Evolutionary conservation across 176 grass and related monocot species (phyloP).

Genomic region (Aegilops tauschii): DNA sequence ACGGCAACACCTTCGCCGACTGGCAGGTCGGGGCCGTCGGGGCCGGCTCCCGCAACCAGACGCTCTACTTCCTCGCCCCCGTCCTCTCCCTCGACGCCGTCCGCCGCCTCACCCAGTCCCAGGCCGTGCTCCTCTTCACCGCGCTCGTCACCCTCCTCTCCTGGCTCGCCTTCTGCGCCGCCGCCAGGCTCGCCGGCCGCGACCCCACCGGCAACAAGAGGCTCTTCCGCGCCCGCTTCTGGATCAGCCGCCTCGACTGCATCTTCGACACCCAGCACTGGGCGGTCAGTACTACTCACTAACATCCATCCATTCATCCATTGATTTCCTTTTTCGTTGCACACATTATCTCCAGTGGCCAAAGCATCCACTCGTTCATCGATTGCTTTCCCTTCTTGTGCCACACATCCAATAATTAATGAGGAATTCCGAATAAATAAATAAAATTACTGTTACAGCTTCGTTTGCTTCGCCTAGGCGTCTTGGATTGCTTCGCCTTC

Average conservation of each 20-base stretch:
- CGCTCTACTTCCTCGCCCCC: conserved; percentile 59
- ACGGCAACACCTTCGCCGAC: conserved; percentile 30
- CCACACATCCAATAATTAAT: neutral
- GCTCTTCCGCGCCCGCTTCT: conserved; percentile 62
- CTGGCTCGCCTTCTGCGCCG: conserved; percentile 76
- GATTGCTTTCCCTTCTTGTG: neutral
- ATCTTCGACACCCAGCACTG: conserved; percentile 76
- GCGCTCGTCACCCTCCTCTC: conserved; percentile 51
- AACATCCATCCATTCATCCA: neutral
- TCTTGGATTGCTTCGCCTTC: conserved; percentile 6
- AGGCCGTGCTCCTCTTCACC: conserved; percentile 77
- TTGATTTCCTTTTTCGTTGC: neutral
- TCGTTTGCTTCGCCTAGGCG: conserved; percentile 32
- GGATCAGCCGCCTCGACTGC: conserved; percentile 77
- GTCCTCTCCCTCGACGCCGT: conserved; percentile 73
- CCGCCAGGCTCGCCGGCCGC: conserved; percentile 31
- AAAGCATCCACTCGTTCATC: neutral
- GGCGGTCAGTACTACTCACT: conserved; percentile 30
- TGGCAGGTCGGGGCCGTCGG: conserved; percentile 68
- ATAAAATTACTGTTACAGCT: neutral
- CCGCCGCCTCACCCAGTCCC: conserved; percentile 82
- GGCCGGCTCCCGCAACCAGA: conserved; percentile 36
- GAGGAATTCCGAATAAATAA: neutral
- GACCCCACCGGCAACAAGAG: conserved; percentile 35
- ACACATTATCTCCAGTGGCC: neutral